Evolutionary conservation across 495 filamentous ascomycete species (phyloP), one percentile per base, ranked within the genome.

Genomic region (Ramalina intermedia): DNA sequence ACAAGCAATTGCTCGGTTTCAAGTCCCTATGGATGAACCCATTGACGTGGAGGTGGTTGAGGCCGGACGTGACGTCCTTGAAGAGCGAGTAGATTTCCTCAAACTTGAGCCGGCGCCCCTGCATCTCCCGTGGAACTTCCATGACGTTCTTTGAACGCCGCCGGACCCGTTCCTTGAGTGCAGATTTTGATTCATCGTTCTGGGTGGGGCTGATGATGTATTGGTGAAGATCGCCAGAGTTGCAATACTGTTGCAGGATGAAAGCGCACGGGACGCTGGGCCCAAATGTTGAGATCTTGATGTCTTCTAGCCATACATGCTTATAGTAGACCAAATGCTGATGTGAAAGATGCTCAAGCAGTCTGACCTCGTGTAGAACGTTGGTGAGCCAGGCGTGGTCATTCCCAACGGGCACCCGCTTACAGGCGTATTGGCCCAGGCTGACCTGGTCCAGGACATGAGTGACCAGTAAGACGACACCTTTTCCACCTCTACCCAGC

Each of bases 21-120:
- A 98, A 73, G 62, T 98, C 91, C 40, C 91, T 79, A 57, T 98
- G 91, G 24, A 98, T 94, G 65, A 94, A 98, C 26, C 87, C 87
- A 57, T 90, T 85, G n/a, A 72, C 73, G 59, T 98, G 91, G 9
- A 98, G 75, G 63, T 95, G 86, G 18, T 87, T 82, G 23, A 98
- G 68, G 2, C 91, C 91, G 0, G 87, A 87, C 0, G 89, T 87
- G 55, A 96, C 90, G 58, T 96, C 93, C 63, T 84, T 84, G 71
- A 96, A 96, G 51, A 98, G 87, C 3, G 89, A 91, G 55, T 94
- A 91, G 23, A 98, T 96, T 56, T 96, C 82, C 43, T 96, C 88
- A 37, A 95, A 85, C 2, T 78, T 69, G 20, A 98, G 72, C 50
- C 66, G 77, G 21, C 87, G 80, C 5, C 73, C 69, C 17, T 62